phyloP scores from a whole-genome alignment of 2,329 filamentous ascomycete genomes.

The Apiospora hydei region DNA sequence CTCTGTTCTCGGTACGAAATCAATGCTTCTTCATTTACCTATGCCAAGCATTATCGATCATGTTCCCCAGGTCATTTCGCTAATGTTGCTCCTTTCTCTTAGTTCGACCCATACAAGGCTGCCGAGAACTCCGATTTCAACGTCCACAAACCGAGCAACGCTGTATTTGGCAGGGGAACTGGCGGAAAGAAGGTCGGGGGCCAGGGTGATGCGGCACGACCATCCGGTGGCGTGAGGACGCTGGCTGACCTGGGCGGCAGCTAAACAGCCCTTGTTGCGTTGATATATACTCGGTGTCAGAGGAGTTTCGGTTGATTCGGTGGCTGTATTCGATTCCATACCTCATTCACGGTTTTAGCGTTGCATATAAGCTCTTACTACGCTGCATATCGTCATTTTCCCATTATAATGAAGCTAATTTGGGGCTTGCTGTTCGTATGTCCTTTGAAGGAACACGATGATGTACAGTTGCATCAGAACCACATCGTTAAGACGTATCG shows the following conservation, averaged over 20 bases:
- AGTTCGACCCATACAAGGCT: conserved; percentile 69
- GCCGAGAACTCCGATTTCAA: conserved; percentile 69
- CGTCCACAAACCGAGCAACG: conserved; percentile 49
- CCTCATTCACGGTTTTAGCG: conserved; percentile 1
- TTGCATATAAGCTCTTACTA: not conserved
- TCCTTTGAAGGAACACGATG: not conserved
- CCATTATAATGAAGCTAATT: no score
- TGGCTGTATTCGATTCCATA: conserved; percentile 2
- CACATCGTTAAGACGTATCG: not conserved
- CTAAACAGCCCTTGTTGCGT: conserved; percentile 24
- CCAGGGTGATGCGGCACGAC: conserved; percentile 31
- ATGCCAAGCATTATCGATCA: not conserved
- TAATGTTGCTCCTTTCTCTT: not conserved
- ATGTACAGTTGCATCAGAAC: not conserved
- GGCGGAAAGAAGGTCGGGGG: not conserved
- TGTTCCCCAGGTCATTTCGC: not conserved
- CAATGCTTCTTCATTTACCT: conserved; percentile 29
- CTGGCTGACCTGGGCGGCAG: conserved; percentile 58
- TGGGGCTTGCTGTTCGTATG: no score
- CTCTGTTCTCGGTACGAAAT: conserved; percentile 64
- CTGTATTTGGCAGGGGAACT: conserved; percentile 31
- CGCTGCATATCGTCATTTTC: not conserved
- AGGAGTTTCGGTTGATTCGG: conserved; percentile 18
- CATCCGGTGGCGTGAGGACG: conserved; percentile 49
- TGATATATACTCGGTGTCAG: not conserved